Percentiles rank a stretch among this genome's conserved stretches.
Conservation (phyloP, 2,329 filamentous ascomycete genomes). For the Colletotrichum spinosum region DNA sequence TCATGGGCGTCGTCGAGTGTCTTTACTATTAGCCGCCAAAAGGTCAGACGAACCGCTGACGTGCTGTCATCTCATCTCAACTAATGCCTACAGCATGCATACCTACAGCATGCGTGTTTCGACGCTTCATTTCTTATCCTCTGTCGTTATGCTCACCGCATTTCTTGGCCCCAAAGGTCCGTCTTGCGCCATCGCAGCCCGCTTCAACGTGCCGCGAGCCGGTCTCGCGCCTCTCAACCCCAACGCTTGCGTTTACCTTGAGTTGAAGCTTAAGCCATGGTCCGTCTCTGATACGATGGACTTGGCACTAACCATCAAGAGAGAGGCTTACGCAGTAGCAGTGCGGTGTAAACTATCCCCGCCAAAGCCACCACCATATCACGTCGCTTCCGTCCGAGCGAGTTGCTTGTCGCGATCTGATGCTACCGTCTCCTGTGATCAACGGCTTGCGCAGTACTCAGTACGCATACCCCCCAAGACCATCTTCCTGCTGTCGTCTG, state of each 20-base stretch:
- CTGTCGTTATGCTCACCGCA: neutral
- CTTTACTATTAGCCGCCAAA: neutral
- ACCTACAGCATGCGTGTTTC: no score
- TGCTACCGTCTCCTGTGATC: neutral
- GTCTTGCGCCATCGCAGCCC: neutral
- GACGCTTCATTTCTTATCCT: slow-evolving; percentile 1
- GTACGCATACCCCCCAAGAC: no score
- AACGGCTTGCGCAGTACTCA: no score
- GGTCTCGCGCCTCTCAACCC: neutral
- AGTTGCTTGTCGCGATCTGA: slow-evolving; percentile 3
- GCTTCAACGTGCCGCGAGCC: neutral
- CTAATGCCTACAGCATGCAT: no score
- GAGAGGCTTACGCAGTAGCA: neutral
- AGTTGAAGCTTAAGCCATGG: no score
- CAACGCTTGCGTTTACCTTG: no score
- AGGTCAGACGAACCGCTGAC: slow-evolving; percentile 20
- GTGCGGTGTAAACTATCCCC: neutral
- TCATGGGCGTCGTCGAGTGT: no score
- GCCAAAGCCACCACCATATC: slow-evolving; percentile 9
- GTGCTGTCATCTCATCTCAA: neutral
- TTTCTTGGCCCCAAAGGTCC: neutral
- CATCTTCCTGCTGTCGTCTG: neutral
- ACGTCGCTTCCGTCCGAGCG: slow-evolving; percentile 16
- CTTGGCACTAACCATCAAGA: neutral
- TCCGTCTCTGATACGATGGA: neutral